These are phyloP conservation scores for Globisporangium spinosum DNA, from an alignment of 352 stramenopile species.

Conservation along the genomic window DNA sequence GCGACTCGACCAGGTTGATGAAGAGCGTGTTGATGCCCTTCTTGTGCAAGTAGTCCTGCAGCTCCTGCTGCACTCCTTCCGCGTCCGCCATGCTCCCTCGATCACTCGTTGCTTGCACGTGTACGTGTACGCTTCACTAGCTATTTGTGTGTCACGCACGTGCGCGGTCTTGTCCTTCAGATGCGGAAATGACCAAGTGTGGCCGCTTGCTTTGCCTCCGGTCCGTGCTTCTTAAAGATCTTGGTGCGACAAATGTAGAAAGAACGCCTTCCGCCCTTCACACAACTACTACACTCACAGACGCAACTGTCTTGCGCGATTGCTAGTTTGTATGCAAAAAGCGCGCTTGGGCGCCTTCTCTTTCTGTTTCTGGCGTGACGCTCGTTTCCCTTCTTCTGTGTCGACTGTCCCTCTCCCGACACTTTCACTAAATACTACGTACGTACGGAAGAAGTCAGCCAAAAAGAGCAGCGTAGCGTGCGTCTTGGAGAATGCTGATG, in stretches of 20 bases:
- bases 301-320: background rate
- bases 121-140: background rate
- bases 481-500: background rate
- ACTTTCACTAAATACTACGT: background rate
- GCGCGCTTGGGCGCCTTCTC: background rate
- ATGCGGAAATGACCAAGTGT: background rate
- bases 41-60: slow-evolving; percentile 90
- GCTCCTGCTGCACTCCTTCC: slow-evolving; percentile 86
- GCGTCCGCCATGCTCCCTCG: slow-evolving; percentile 62
- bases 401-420: slow-evolving; percentile 3
- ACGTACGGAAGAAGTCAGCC: slow-evolving; percentile 7
- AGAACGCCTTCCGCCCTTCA: background rate
- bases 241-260: slow-evolving; percentile 4
- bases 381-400: background rate
- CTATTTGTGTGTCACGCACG: background rate
- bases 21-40: slow-evolving; percentile 92
- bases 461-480: slow-evolving; percentile 6
- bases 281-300: background rate
- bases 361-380: slow-evolving; percentile 10
- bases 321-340: background rate
- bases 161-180: background rate
- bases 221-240: background rate
- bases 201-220: background rate
- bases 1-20: slow-evolving; percentile 90
- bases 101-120: background rate